Conservation (phyloP, 441 rosid species). For the Cnidoscolus chayamansa region DNA sequence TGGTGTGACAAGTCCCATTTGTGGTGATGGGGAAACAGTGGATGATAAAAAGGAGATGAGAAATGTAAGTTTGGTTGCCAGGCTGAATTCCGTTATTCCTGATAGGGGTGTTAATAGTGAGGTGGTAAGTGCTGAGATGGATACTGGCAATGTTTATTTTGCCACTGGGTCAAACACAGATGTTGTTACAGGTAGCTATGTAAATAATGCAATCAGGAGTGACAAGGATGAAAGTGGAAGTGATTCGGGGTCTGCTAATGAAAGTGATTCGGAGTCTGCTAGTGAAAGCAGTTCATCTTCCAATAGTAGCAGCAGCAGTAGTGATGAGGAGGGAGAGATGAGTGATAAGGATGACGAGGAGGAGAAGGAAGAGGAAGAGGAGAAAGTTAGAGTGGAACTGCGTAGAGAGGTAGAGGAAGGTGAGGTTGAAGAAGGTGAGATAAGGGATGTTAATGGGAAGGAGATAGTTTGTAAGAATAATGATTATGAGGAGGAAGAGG, state of each 20-base stretch:
- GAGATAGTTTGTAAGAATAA: too few species aligned
- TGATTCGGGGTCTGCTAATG: slow-evolving; percentile 32
- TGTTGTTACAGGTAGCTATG: slow-evolving; percentile 21
- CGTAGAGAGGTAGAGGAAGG: slow-evolving; percentile 21
- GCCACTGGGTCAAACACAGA: slow-evolving; percentile 13
- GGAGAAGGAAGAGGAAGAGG: slow-evolving; percentile 26
- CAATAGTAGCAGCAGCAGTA: slow-evolving; percentile 23
- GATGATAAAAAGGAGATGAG: slow-evolving; percentile 14
- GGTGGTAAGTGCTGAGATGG: neutral
- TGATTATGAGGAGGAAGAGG: slow-evolving; percentile 35
- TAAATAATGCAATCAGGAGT: slow-evolving; percentile 25
- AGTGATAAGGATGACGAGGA: slow-evolving; percentile 24
- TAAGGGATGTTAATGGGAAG: too few species aligned
- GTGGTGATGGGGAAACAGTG: slow-evolving; percentile 6
- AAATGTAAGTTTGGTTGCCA: slow-evolving; percentile 4
- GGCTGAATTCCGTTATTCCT: neutral
- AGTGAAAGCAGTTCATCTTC: slow-evolving; percentile 34
- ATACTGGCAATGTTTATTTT: slow-evolving; percentile 16
- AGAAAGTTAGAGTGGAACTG: slow-evolving; percentile 5
- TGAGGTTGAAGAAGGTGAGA: slow-evolving; percentile 73
- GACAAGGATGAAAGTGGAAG: slow-evolving; percentile 32
- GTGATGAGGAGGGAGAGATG: slow-evolving; percentile 8
- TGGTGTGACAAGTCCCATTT: slow-evolving; percentile 10
- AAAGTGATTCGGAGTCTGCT: slow-evolving; percentile 32
- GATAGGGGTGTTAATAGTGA: slow-evolving; percentile 17